Conservation (phyloP, 1,284 basidiomycete genomes). For the Trichosporon coremiiforme region DNA sequence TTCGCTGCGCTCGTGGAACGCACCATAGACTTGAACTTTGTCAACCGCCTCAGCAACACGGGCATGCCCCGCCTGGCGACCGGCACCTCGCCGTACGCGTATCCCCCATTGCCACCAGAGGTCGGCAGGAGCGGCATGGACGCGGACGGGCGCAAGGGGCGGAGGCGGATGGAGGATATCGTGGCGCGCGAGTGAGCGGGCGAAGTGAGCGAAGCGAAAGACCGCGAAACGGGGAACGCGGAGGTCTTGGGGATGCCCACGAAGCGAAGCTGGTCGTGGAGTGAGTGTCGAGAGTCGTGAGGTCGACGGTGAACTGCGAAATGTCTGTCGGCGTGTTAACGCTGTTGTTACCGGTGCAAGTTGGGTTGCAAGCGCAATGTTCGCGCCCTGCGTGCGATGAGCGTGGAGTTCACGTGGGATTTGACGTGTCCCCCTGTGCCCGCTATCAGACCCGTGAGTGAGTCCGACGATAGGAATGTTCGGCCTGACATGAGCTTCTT, state of each 20-base stretch:
- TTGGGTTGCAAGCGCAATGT: not conserved
- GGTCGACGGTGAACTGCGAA: no score
- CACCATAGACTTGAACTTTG: conserved; percentile 84
- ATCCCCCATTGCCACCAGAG: not conserved
- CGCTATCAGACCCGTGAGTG: not conserved
- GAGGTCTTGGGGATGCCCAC: no score
- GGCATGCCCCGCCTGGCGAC: conserved; percentile 58
- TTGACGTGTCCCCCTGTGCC: not conserved
- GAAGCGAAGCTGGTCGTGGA: no score
- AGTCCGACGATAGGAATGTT: not conserved
- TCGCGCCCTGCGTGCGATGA: not conserved
- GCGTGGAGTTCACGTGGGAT: not conserved
- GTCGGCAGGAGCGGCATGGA: conserved; percentile 17
- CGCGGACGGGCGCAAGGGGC: conserved; percentile 3
- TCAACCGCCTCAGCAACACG: conserved; percentile 72
- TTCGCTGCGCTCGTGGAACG: conserved; percentile 36
- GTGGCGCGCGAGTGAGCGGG: not conserved
- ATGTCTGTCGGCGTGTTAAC: not conserved
- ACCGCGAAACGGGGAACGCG: no score
- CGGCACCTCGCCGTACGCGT: conserved; percentile 13
- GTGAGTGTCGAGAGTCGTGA: no score
- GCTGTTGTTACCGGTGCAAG: not conserved
- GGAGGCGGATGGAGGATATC: conserved; percentile 12
- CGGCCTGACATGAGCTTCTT: no score
- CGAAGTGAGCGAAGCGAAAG: not conserved